These are phyloP conservation scores for Ogataea glucozyma DNA, from an alignment of 805 yeast species.

Conservation along the genomic window DNA sequence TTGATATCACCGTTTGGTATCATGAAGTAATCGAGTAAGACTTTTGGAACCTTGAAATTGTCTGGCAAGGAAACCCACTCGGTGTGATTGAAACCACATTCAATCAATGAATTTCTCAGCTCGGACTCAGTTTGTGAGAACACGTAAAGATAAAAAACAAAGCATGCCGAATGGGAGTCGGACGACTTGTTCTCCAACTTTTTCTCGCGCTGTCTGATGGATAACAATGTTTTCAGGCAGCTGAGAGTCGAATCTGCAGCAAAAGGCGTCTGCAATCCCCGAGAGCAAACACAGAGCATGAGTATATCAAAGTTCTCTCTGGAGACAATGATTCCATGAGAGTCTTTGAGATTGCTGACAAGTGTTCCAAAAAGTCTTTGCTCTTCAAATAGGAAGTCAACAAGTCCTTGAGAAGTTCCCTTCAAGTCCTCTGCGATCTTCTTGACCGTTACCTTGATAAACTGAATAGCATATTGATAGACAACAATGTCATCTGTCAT, in stretches of 20 bases:
- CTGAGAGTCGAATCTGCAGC: conserved; percentile 50
- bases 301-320: conserved; percentile 52
- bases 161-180: conserved; percentile 33
- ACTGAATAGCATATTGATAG: conserved; percentile 35
- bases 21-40: conserved; percentile 15
- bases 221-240: conserved; percentile 45
- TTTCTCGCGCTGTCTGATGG: conserved; percentile 41
- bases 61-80: conserved; percentile 36
- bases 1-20: conserved; percentile 13
- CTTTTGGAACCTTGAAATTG: conserved; percentile 40
- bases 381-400: conserved; percentile 32
- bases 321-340: conserved; percentile 41
- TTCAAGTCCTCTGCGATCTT: conserved; percentile 36
- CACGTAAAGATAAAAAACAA: conserved; percentile 34
- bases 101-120: conserved; percentile 33
- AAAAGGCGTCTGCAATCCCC: conserved; percentile 61
- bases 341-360: conserved; percentile 44
- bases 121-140: conserved; percentile 40
- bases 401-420: conserved; percentile 31
- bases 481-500: conserved; percentile 29
- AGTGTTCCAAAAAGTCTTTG: conserved; percentile 42
- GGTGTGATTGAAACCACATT: conserved; percentile 35
- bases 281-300: conserved; percentile 47
- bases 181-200: conserved; percentile 11
- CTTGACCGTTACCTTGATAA: conserved; percentile 38